Evolutionary conservation across 1,139 yeast genomes (phyloP).

Genomic region (Yamadazyma dushanensis): DNA sequence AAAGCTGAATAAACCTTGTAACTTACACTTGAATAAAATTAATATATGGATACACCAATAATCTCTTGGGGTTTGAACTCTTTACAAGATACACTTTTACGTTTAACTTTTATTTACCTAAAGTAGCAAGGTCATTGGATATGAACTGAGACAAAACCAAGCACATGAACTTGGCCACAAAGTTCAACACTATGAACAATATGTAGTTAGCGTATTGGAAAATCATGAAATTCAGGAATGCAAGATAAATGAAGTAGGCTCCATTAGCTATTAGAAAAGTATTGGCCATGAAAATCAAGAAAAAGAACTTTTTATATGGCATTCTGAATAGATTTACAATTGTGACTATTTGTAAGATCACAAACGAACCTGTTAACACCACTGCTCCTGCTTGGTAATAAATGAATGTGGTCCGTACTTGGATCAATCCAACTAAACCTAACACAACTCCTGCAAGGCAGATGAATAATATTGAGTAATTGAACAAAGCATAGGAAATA

Average conservation of each 20-base stretch:
- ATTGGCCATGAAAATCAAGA: conserved; percentile 5
- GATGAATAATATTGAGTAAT: conserved; percentile 8
- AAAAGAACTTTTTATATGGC: conserved; percentile 9
- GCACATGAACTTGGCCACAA: conserved; percentile 12
- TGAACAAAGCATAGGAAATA: conserved; percentile 7
- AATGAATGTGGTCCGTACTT: conserved; percentile 10
- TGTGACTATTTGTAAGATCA: conserved; percentile 8
- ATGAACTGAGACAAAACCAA: conserved; percentile 9
- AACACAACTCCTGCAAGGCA: conserved; percentile 10
- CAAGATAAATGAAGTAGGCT: conserved; percentile 13
- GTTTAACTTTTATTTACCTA: too few species aligned
- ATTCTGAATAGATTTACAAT: conserved; percentile 3
- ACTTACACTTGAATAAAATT: conserved; percentile 1
- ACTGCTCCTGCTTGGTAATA: conserved; percentile 15
- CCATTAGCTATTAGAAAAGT: conserved; percentile 11
- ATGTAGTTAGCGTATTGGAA: conserved; percentile 13
- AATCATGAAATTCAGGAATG: conserved; percentile 8
- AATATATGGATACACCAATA: neutral
- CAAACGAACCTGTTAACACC: conserved; percentile 10
- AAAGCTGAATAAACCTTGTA: conserved; percentile 3
- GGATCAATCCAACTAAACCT: conserved; percentile 13
- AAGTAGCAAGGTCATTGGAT: conserved; percentile 2
- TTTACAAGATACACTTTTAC: too few species aligned
- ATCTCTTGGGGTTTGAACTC: neutral
- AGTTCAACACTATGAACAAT: conserved; percentile 11